Percentiles rank a stretch among this genome's conserved stretches.
These are phyloP conservation scores for Magnolia officinalis DNA, from an alignment of 164 flowering plant species.

Conservation along the genomic window DNA sequence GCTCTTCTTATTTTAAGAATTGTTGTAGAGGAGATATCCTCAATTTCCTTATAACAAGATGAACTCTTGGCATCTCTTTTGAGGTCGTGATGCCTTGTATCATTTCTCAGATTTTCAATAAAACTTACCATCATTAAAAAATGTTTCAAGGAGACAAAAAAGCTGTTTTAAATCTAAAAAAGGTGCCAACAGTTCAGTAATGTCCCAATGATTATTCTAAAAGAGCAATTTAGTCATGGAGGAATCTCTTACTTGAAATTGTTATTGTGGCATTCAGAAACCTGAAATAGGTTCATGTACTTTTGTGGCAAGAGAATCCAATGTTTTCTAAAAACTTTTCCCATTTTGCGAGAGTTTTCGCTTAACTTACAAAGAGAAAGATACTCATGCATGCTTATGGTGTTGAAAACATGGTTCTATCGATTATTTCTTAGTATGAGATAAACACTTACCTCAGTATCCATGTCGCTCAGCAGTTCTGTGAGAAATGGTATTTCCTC, in stretches of 20 bases:
- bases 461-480: constrained; percentile 43
- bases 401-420: neutral
- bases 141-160: no score
- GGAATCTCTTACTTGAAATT: neutral
- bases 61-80: no score
- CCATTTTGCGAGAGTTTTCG: neutral
- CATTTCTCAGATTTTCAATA: no score
- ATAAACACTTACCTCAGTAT: constrained; percentile 43
- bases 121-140: no score
- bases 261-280: neutral
- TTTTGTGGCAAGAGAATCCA: neutral
- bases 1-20: no score
- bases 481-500: constrained; percentile 59
- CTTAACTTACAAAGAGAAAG: neutral
- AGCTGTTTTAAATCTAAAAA: no score
- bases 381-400: neutral
- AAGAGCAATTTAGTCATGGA: no score
- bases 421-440: neutral
- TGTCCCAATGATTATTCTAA: no score
- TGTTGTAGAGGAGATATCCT: no score
- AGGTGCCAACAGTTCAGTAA: no score
- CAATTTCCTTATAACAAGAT: no score
- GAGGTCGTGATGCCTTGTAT: no score
- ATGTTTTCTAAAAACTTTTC: neutral
- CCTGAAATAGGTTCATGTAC: neutral